Evolutionary conservation across 805 yeast species (phyloP).

Genomic region (Candida yuanshanica): DNA sequence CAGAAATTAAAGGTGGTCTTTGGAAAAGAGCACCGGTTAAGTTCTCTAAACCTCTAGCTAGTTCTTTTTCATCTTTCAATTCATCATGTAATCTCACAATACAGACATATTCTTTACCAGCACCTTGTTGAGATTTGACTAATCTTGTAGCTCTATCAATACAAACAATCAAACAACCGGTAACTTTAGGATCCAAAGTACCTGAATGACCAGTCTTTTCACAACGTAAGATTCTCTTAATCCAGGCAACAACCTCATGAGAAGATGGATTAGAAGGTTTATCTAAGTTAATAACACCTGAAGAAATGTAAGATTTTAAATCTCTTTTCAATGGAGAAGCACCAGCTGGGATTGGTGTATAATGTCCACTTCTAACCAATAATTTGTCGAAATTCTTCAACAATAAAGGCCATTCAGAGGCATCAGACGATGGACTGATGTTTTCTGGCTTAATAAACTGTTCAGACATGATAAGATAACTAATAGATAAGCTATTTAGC

Average conservation of each 20-base stretch:
- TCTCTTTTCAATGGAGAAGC: slow-evolving; percentile 93
- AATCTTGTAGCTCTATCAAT: slow-evolving; percentile 96
- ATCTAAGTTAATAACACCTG: slow-evolving; percentile 96
- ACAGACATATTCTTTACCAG: slow-evolving; percentile 99
- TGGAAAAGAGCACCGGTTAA: slow-evolving; percentile 98
- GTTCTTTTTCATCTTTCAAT: slow-evolving; percentile 81
- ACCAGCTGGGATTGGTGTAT: slow-evolving; percentile 96
- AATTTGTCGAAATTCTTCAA: slow-evolving; percentile 91
- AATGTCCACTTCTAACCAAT: slow-evolving; percentile 92
- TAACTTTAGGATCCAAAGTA: slow-evolving; percentile 97
- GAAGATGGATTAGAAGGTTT: slow-evolving; percentile 98
- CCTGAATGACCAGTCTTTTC: slow-evolving; percentile 99
- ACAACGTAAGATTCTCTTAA: slow-evolving; percentile 88
- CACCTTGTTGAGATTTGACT: slow-evolving; percentile 98
- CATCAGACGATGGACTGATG: slow-evolving; percentile 71
- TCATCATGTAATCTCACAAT: slow-evolving; percentile 94
- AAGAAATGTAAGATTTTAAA: slow-evolving; percentile 78
- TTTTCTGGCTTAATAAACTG: slow-evolving; percentile 85
- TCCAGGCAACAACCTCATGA: slow-evolving; percentile 99
- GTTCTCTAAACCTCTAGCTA: slow-evolving; percentile 84
- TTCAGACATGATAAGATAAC: slow-evolving; percentile 62
- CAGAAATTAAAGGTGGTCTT: slow-evolving; percentile 98
- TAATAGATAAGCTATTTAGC: too few relatives aligned
- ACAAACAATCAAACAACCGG: slow-evolving; percentile 98
- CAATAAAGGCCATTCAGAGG: slow-evolving; percentile 93